Percentiles rank a stretch among this genome's conserved stretches.
phyloP scores from a whole-genome alignment of 768 basidiomycete genomes.

The Trametes meyenii region DNA sequence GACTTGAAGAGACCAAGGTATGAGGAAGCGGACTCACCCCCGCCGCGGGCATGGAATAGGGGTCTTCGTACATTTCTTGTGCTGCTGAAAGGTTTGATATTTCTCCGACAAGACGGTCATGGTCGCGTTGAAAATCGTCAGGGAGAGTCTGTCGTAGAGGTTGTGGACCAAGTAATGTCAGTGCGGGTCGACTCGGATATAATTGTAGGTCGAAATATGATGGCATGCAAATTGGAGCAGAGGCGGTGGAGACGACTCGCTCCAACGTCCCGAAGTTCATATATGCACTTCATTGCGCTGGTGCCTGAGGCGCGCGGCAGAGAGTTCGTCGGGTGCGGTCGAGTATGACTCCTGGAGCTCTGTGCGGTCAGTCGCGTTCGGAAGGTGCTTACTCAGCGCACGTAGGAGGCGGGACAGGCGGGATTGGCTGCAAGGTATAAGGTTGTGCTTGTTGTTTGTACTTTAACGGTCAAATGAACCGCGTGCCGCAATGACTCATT shows the following conservation, averaged over 20 bases:
- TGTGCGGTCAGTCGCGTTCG: neutral
- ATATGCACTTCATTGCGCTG: neutral
- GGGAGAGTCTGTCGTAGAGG: neutral
- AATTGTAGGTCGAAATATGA: neutral
- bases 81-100: neutral
- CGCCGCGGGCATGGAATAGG: neutral
- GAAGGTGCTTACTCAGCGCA: neutral
- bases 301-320: neutral
- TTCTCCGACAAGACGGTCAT: neutral
- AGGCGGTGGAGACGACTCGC: neutral
- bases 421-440: neutral
- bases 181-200: neutral
- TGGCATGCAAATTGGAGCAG: slow-evolving; percentile 13
- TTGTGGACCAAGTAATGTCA: neutral
- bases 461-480: neutral
- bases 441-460: neutral
- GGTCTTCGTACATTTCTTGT: neutral
- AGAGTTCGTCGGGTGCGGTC: neutral
- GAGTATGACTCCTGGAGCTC: neutral
- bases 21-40: neutral
- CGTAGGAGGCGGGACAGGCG: neutral
- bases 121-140: neutral
- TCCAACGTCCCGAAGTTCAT: neutral
- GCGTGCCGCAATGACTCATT: slow-evolving; percentile 6
- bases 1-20: too few species aligned